phyloP scores from a whole-genome alignment of 306 rosid genomes.

The Dryas alaskensis region DNA sequence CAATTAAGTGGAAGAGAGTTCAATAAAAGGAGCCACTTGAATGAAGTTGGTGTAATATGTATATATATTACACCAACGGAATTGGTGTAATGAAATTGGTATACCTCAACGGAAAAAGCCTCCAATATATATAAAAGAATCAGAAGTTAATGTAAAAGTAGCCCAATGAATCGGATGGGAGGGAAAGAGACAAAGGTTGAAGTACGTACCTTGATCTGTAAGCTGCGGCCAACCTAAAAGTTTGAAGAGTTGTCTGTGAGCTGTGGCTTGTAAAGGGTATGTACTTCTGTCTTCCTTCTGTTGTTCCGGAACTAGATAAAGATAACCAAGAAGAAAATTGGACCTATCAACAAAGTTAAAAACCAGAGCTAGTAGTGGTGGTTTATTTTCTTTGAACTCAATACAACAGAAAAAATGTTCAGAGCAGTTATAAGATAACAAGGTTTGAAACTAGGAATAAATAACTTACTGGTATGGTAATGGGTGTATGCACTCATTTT shows the following conservation, averaged over 20 bases:
- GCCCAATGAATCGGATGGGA: no score
- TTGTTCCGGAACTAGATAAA: slow-evolving; percentile 80
- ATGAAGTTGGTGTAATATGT: no score
- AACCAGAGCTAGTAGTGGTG: not conserved
- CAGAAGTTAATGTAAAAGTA: not conserved
- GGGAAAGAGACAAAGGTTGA: no score
- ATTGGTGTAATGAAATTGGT: no score
- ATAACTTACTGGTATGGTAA: no score
- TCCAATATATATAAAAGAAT: no score
- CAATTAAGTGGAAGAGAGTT: not conserved
- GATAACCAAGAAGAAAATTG: slow-evolving; percentile 5
- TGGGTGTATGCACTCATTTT: no score
- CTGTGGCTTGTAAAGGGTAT: slow-evolving; percentile 81
- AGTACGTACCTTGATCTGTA: slow-evolving; percentile 68
- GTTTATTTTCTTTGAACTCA: not conserved
- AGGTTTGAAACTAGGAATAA: not conserved
- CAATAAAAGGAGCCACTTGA: not conserved
- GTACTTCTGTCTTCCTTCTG: slow-evolving; percentile 85
- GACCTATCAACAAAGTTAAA: not conserved
- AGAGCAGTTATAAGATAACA: no score
- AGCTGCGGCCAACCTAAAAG: slow-evolving; percentile 77
- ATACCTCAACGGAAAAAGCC: no score
- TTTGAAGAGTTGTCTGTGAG: slow-evolving; percentile 90
- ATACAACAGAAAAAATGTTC: not conserved
- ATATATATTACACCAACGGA: no score